Conservation (phyloP, 140 eudicot species). For the Artemisia princeps region DNA sequence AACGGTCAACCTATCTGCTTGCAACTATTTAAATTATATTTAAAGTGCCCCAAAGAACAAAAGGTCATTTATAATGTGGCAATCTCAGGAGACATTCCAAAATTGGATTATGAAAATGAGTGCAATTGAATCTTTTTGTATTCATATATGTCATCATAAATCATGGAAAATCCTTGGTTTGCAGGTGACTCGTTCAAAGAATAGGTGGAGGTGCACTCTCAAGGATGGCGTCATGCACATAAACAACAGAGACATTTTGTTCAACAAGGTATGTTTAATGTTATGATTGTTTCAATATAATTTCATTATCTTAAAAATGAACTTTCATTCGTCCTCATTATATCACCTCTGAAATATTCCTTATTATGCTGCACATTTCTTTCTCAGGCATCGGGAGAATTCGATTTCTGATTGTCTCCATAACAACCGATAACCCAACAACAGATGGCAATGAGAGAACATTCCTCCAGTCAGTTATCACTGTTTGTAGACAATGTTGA, state of each 20-base stretch:
- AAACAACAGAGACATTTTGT: conserved; percentile 68
- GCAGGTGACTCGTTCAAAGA: conserved; percentile 80
- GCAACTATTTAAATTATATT: too few relatives aligned
- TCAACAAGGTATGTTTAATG: conserved; percentile 49
- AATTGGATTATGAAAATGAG: too few relatives aligned
- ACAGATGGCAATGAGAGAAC: not conserved
- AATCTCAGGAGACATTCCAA: too few relatives aligned
- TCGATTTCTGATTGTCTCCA: conserved; percentile 55
- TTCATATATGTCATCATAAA: not conserved
- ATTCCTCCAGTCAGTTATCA: too few relatives aligned
- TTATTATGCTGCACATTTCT: not conserved
- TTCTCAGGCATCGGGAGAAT: conserved; percentile 70
- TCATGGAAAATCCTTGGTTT: not conserved
- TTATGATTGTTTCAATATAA: not conserved
- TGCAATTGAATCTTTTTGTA: not conserved
- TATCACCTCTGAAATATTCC: not conserved
- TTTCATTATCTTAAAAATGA: not conserved
- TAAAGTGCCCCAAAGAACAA: too few relatives aligned
- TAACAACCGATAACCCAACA: not conserved
- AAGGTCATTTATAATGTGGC: too few relatives aligned
- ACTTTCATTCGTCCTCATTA: not conserved
- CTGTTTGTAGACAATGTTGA: too few relatives aligned
- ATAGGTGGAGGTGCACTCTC: conserved; percentile 78
- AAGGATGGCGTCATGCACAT: conserved; percentile 85
- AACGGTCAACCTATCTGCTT: too few relatives aligned